phyloP scores from a whole-genome alignment of 139 green algal species.

The Spirogloea muscicola region DNA sequence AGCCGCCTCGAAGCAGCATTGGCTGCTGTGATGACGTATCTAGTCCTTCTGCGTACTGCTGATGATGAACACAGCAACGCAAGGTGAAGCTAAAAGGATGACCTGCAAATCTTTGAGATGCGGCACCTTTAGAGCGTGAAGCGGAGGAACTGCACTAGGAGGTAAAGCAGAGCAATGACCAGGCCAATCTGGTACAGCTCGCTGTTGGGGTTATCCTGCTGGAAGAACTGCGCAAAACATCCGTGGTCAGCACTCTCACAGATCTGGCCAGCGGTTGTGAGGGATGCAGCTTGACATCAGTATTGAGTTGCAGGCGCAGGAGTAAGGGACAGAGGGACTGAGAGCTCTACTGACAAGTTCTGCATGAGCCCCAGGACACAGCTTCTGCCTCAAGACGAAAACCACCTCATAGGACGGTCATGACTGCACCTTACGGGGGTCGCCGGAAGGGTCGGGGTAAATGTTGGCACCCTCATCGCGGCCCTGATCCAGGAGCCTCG shows the following conservation, averaged over 20 bases:
- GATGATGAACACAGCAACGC: no score
- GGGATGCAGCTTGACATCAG: no score
- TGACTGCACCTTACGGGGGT: slow-evolving; percentile 27
- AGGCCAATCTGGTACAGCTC: slow-evolving; percentile 16
- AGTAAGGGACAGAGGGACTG: neutral
- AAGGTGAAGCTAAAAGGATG: no score
- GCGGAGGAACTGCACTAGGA: slow-evolving; percentile 8
- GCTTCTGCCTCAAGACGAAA: no score
- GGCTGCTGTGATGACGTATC: no score
- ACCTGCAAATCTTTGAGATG: no score
- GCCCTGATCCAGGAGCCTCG: slow-evolving; percentile 8
- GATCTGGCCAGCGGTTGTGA: no score
- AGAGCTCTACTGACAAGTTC: no score
- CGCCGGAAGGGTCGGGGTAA: slow-evolving; percentile 20
- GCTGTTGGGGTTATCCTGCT: slow-evolving; percentile 11
- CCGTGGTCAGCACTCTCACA: neutral
- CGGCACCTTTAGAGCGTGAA: neutral
- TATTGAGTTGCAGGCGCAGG: neutral
- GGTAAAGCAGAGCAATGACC: slow-evolving; percentile 10
- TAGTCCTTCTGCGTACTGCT: no score
- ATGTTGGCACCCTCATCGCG: slow-evolving; percentile 8
- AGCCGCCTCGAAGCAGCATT: no score
- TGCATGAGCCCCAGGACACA: no score
- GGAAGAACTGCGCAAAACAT: slow-evolving; percentile 22
- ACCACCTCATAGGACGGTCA: neutral